Conservation (phyloP, 2,329 filamentous ascomycete genomes). For the Penicillium sp. region DNA sequence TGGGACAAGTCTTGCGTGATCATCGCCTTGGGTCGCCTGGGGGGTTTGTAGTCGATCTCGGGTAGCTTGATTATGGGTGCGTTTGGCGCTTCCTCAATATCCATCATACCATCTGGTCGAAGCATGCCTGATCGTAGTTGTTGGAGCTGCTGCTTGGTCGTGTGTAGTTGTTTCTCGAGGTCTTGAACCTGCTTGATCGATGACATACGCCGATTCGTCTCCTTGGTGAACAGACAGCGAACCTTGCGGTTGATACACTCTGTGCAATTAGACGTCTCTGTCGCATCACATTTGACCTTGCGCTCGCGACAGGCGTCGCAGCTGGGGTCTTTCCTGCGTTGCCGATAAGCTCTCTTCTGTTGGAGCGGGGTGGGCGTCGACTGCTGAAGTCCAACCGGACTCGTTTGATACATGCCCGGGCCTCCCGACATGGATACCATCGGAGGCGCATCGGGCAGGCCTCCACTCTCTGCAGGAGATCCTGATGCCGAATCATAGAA, state of each 20-base stretch:
- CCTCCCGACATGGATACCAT: constrained; percentile 48
- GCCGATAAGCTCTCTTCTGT: constrained; percentile 90
- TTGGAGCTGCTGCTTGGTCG: constrained; percentile 78
- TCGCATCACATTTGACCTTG: constrained; percentile 88
- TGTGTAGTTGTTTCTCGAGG: constrained; percentile 86
- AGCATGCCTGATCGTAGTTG: constrained; percentile 71
- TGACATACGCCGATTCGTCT: constrained; percentile 97
- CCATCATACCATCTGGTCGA: constrained; percentile 55
- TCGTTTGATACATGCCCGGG: constrained; percentile 40
- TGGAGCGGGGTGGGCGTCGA: constrained; percentile 71
- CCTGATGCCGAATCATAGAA: constrained; percentile 49
- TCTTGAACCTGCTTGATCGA: constrained; percentile 99
- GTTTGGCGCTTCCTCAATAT: constrained; percentile 47
- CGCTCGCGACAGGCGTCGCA: constrained; percentile 94
- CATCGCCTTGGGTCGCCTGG: constrained; percentile 66
- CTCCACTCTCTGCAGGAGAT: constrained; percentile 47
- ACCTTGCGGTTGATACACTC: constrained; percentile 97
- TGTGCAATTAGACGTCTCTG: constrained; percentile 93
- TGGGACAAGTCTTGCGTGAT: constrained; percentile 72
- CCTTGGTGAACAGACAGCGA: constrained; percentile 98
- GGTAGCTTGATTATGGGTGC: constrained; percentile 65
- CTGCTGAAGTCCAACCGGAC: constrained; percentile 54
- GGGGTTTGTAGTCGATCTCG: constrained; percentile 69
- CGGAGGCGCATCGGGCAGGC: constrained; percentile 42
- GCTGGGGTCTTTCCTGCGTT: constrained; percentile 93